Evolutionary conservation across 1,284 basidiomycete species (phyloP).

Genomic region (Wolfiporia cocos): DNA sequence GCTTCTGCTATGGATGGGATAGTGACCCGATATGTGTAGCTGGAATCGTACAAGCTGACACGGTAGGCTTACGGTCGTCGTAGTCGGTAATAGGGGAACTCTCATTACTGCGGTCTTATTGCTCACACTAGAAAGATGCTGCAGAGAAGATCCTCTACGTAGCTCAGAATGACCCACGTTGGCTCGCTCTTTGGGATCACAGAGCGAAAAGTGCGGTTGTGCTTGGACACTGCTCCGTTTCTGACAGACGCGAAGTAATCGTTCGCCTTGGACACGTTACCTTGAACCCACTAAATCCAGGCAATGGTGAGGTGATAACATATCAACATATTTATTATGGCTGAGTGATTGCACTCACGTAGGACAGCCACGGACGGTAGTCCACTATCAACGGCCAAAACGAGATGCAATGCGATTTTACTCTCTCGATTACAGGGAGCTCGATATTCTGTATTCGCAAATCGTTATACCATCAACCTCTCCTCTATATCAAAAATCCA

Average conservation of each 20-base stretch:
- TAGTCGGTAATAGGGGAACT: neutral
- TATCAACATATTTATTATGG: neutral
- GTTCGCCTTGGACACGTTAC: neutral
- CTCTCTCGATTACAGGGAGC: neutral
- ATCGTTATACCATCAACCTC: neutral
- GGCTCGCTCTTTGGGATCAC: neutral
- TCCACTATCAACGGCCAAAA: neutral
- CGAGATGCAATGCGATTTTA: constrained; percentile 2
- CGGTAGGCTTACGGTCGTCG: constrained; percentile 8
- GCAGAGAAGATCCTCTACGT: neutral
- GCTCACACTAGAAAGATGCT: constrained; percentile 1
- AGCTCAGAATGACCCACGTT: neutral
- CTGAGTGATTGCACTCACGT: neutral
- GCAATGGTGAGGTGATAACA: neutral
- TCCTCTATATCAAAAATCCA: neutral
- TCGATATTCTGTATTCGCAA: constrained; percentile 1
- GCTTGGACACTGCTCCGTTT: neutral
- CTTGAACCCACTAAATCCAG: neutral
- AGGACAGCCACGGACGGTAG: no score
- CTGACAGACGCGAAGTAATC: neutral
- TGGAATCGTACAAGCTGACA: constrained; percentile 12
- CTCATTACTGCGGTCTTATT: neutral
- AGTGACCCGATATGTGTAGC: constrained; percentile 15
- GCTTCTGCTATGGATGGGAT: constrained; percentile 20
- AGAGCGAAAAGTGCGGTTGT: neutral